phyloP scores from a whole-genome alignment of 1,284 basidiomycete species.

The Vanrija humicola region DNA sequence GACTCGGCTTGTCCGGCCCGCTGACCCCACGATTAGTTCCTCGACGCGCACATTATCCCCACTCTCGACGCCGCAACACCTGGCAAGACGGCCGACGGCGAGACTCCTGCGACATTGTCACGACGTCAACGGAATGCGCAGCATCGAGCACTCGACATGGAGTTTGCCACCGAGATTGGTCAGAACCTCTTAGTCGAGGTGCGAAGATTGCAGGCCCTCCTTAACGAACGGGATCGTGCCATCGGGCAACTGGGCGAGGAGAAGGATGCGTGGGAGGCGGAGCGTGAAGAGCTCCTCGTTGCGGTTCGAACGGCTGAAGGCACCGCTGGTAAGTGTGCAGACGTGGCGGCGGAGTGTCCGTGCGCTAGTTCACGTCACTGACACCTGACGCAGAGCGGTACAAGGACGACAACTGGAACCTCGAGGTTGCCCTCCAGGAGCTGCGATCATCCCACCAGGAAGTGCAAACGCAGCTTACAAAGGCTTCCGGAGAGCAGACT shows the following conservation, averaged over 20 bases:
- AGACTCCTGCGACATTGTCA: constrained; percentile 25
- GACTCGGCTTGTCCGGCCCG: constrained; percentile 13
- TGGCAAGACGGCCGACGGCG: constrained; percentile 3
- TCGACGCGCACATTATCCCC: constrained; percentile 1
- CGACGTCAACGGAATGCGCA: constrained; percentile 50
- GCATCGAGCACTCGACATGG: constrained; percentile 54
- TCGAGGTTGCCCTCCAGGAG: constrained; percentile 89
- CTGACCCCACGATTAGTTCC: constrained; percentile 25
- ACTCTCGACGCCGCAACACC: constrained; percentile 5
- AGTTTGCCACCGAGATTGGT: constrained; percentile 94
- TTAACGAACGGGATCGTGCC: constrained; percentile 81
- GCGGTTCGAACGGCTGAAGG: constrained; percentile 72
- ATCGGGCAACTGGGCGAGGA: constrained; percentile 83
- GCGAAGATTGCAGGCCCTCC: constrained; percentile 75
- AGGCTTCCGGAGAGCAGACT: constrained; percentile 77
- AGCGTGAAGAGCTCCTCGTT: constrained; percentile 64
- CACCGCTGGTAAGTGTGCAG: constrained; percentile 59
- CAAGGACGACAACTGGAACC: constrained; percentile 98
- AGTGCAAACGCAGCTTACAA: constrained; percentile 62
- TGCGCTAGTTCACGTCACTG: not conserved
- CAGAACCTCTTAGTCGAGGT: constrained; percentile 85
- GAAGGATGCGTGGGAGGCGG: constrained; percentile 68
- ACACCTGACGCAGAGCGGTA: constrained; percentile 57
- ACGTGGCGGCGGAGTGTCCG: not conserved
- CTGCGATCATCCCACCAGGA: constrained; percentile 68